Evolutionary conservation across 1,284 basidiomycete genomes (phyloP), one percentile per base, ranked within the genome.

Genomic region (Leccinum subspadiceum): DNA sequence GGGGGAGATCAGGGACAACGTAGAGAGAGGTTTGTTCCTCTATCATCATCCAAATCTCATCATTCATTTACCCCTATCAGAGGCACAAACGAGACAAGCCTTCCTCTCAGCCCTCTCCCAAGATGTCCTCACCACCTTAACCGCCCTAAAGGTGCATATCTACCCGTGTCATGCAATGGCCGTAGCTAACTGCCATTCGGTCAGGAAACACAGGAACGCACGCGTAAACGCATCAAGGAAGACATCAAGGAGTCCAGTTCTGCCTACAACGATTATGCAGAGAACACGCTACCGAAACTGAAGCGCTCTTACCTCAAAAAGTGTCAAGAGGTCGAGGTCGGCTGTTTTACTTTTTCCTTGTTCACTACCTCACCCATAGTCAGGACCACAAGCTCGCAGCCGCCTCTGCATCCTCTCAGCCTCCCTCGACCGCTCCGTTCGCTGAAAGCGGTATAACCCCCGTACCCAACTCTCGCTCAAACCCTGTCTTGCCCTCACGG

Each of bases 221-320:
- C 93, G 26, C 83, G 91, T 31, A 92, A 91, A 71, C 86, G 92
- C n/a, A 90, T 96, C 70, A 90, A 90, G 67, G 93, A 95, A 65
- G 93, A 94, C 69, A 75, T 94, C 63, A 94, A 93, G 73, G 83
- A 84, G 7, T 92, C 93, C 0, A 79, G 80, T 13, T 67, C 75
- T 60, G 84, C 87, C 17, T 93, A 95, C 74, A 81, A 82, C 31
- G 93, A 95, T 22, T 93, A 89, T 70, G 86, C 86, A 10, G 90
- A 92, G 68, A 84, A 81, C 58, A 78, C 81, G 17, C 78, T 95
- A 6, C 92, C 92, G 1, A 89, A 86, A 68, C 77, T 95, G 52
- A 93, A 93, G 76, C 81, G 85, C 53, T 76, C 80, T 33, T 96
- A 96, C 71, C 73, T 83, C 12, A 89, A 86, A 76, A 94, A 93